phyloP scores from a whole-genome alignment of 805 yeast genomes.

The Wickerhamiella slavikovae region DNA sequence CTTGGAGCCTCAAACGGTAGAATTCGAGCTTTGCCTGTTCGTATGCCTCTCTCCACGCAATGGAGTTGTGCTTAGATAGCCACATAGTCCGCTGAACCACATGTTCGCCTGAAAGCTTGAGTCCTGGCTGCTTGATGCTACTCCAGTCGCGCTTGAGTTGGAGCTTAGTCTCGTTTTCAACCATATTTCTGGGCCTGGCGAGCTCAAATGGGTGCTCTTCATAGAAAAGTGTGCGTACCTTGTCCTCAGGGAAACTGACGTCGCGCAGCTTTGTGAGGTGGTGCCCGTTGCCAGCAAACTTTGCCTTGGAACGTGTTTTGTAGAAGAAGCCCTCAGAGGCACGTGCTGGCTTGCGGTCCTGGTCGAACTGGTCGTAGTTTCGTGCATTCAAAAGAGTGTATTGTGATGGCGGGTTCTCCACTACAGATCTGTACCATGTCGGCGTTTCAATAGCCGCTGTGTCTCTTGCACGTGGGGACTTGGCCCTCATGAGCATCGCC shows the following conservation, averaged over 20 bases:
- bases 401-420: conserved; percentile 58
- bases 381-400: conserved; percentile 30
- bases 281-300: conserved; percentile 14
- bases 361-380: conserved; percentile 10
- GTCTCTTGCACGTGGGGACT: conserved; percentile 27
- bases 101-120: conserved; percentile 74
- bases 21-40: conserved; percentile 77
- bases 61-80: conserved; percentile 21
- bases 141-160: conserved; percentile 48
- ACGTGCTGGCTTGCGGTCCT: conserved; percentile 1
- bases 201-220: conserved; percentile 97
- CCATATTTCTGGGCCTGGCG: conserved; percentile 65
- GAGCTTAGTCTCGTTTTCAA: conserved; percentile 56
- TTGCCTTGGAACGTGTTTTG: conserved; percentile 26
- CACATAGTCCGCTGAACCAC: conserved; percentile 59
- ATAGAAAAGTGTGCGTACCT: conserved; percentile 60
- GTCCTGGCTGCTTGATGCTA: conserved; percentile 44
- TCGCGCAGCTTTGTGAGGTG: conserved; percentile 32
- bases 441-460: conserved; percentile 39
- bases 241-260: conserved; percentile 51
- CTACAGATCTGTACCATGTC: conserved; percentile 75
- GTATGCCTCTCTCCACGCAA: conserved; percentile 41
- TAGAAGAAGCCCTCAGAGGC: conserved; percentile 14
- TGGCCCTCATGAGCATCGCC: conserved; percentile 50
- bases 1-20: conserved; percentile 65